Percentiles rank a stretch among this genome's conserved stretches.
Evolutionary conservation across 1,139 yeast genomes (phyloP).

Genomic region (Debaryomyces coudertii): DNA sequence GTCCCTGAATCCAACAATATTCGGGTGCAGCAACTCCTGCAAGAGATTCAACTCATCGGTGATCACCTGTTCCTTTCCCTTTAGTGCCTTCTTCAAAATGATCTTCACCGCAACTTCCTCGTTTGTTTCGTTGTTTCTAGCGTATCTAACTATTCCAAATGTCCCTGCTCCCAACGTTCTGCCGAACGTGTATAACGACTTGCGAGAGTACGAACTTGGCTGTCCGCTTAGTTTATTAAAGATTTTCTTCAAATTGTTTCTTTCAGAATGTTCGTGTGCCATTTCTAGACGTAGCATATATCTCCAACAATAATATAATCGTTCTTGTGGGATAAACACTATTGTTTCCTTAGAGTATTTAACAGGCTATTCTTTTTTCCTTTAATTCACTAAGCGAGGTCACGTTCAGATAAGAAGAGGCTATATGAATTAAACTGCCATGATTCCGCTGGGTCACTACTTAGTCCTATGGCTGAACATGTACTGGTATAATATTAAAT

Average conservation of each 20-base stretch:
- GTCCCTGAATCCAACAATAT: constrained; percentile 80
- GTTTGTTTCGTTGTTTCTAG: constrained; percentile 56
- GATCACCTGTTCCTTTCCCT: constrained; percentile 72
- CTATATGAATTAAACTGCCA: neutral
- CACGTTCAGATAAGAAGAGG: constrained; percentile 7
- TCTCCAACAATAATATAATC: neutral
- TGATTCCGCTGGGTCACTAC: no score
- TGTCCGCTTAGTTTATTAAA: constrained; percentile 67
- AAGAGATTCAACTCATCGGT: constrained; percentile 75
- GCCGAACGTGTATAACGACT: constrained; percentile 70
- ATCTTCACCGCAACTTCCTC: constrained; percentile 88
- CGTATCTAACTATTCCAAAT: constrained; percentile 85
- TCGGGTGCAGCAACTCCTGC: constrained; percentile 69
- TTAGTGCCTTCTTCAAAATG: constrained; percentile 76
- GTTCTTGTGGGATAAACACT: neutral
- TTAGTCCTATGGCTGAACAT: no score
- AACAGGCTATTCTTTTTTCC: neutral
- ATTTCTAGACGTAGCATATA: constrained; percentile 6
- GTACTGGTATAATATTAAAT: no score
- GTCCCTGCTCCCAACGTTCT: constrained; percentile 89
- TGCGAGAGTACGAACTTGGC: constrained; percentile 69
- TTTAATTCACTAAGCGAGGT: constrained; percentile 4
- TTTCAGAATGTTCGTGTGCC: constrained; percentile 12
- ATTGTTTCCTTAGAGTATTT: neutral
- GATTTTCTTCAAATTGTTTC: constrained; percentile 35